Evolutionary conservation across 257 asterid species (phyloP), one percentile per base, ranked within the genome.

Genomic region (Plantago ovata): DNA sequence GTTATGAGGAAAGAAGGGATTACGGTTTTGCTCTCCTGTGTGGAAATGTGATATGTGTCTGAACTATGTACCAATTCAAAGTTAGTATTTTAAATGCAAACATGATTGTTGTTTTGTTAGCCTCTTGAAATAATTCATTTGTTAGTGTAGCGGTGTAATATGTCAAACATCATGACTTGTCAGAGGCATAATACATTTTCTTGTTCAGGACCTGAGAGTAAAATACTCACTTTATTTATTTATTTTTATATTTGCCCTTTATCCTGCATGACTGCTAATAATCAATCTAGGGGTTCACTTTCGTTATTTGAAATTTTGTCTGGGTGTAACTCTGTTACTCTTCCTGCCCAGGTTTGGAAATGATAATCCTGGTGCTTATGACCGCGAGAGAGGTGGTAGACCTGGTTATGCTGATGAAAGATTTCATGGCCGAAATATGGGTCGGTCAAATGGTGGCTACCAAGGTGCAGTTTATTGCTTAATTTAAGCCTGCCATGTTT

Each of bases 391-490:
- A 73, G 96, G 90, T 60, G 81, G 82, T 22, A 81, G 96, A 75
- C 85, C 77, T 64, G 86, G 85, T 56, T 84, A 82, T 83, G 86
- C 83, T 44, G 95, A 92, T 72, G 98, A 92, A 61, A 84, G 96
- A 72, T 83, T 76, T 75, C 94, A 75, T 75, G 94, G 98, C 67
- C 84, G 95, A 71, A 68, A 69, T 58, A 68, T 79, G 78, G 95
- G 96, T 53, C 94, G 95, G 22, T 53, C 84, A 40, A 63, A 80
- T 60, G 95, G 92, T 68, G 96, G 95, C 72, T 81, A 76, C 71
- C 94, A 82, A 73, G 94, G 95, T 64, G 75, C 67, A 73, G 74
- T 50, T 39, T 50, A 63, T 62, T 63, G 28, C 14, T 60, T 64
- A 18, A 14, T 66, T n/a, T 14, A 13, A 49, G 10, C 7, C 7